Conservation (phyloP, 371 early-diverging fungal species). For the Haplosporangium sp. region DNA sequence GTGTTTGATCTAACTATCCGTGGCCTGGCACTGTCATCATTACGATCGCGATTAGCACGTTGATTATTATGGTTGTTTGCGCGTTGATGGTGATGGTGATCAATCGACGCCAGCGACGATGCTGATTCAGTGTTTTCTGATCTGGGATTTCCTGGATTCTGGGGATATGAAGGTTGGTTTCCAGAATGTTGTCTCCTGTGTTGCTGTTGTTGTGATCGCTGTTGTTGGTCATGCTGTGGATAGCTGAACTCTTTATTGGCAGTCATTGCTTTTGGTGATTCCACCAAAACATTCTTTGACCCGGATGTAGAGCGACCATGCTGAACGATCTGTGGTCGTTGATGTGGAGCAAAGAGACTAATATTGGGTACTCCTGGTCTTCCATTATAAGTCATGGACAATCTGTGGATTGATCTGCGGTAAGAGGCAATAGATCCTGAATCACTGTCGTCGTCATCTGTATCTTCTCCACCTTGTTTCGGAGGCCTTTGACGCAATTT, state of each 20-base stretch:
- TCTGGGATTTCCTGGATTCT: constrained; percentile 4
- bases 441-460: constrained; percentile 48
- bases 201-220: constrained; percentile 12
- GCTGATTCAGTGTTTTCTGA: constrained; percentile 2
- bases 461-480: constrained; percentile 37
- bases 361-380: constrained; percentile 45
- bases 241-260: background rate
- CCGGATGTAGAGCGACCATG: constrained; percentile 18
- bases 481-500: constrained; percentile 51
- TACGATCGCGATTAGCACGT: background rate
- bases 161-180: background rate
- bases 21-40: constrained; percentile 16
- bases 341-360: constrained; percentile 31
- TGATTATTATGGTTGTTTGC: background rate
- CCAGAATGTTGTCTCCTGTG: constrained; percentile 4
- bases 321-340: constrained; percentile 20
- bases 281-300: background rate
- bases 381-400: constrained; percentile 44
- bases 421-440: constrained; percentile 36
- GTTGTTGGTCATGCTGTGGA: constrained; percentile 1
- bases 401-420: constrained; percentile 34
- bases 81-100: constrained; percentile 4
- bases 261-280: background rate
- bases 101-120: constrained; percentile 26
- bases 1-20: constrained; percentile 26